Base-by-base conservation (phyloP, 75 land plant genomes). In the Larix kaempferi region DNA sequence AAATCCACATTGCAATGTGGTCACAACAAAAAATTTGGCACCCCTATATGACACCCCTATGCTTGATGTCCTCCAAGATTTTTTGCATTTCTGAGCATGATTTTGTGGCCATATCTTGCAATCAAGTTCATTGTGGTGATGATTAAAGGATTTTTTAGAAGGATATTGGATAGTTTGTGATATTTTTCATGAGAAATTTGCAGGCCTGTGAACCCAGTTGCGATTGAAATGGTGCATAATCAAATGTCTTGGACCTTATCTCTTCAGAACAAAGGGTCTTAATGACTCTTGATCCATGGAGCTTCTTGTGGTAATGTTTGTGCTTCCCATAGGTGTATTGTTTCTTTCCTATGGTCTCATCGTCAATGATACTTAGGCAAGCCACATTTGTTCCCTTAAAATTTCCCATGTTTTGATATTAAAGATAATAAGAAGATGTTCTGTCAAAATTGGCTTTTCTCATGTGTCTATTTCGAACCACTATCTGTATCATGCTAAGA, bases 291-390 rank as follows among this genome's bases (percentile, higher is more conserved):
- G 12, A 52, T 15, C 26, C 6, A 74, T 74, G 75, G 75, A 49
- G 19, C 75, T 74, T 26, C 16, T 55, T 14, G 81, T 84, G 57
- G 81, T 35, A 10, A 3, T 82, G 7, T 78, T 73, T 4, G 62
- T 74, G 13, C 73, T 82, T 59, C 87, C 87, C 25, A 22, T 85
- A 17, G 77, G 84, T 65, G 25, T 85, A 2, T 66, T 85, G 17
- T 85, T 85, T 44, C 67, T 85, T 25, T 58, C 76, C 52, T 82
- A 81, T 7, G 87, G 87, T 8, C 57, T 85, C 54, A 76, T 85
- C 23, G 81, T 85, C 10, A 85, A 85, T 62, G 23, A 54, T 22
- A 62, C 82, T 62, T 84, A 85, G 77, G 86, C n/a, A n/a, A 35
- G 37, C 3, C 3, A 3, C 37, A 35, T 35, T 35, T 35, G 37